Evolutionary conservation across 345 rosid species (phyloP).

Genomic region (Garcia nutans): DNA sequence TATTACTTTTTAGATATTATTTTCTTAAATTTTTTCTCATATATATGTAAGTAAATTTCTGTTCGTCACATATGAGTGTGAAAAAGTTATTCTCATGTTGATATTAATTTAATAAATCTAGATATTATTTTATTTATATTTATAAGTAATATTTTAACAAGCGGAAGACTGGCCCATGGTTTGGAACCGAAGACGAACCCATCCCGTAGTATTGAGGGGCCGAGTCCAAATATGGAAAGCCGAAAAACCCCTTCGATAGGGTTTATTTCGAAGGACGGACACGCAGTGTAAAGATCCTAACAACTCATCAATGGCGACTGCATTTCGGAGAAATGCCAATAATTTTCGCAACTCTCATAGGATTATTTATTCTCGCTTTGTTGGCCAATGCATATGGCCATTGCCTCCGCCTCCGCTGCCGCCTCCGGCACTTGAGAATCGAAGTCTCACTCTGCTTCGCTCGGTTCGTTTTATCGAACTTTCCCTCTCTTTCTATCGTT

Average conservation of each 20-base stretch:
- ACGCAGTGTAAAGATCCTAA: background rate
- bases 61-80: too few species aligned
- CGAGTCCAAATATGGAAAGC: background rate
- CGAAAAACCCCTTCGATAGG: constrained; percentile 3
- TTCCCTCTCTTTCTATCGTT: background rate
- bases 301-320: constrained; percentile 49
- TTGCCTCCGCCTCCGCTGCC: constrained; percentile 21
- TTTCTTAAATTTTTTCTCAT: too few species aligned
- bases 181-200: too few species aligned
- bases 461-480: constrained; percentile 36
- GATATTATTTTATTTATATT: too few species aligned
- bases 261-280: constrained; percentile 1
- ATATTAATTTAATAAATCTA: too few species aligned
- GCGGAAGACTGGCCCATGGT: too few species aligned
- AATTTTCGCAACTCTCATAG: constrained; percentile 34
- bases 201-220: too few species aligned
- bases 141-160: too few species aligned
- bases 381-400: constrained; percentile 18
- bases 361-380: constrained; percentile 19
- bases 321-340: constrained; percentile 41
- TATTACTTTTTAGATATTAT: too few species aligned
- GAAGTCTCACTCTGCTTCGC: constrained; percentile 26
- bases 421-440: constrained; percentile 24
- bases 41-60: too few species aligned
- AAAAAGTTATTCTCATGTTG: too few species aligned